Evolutionary conservation across 2,329 filamentous ascomycete genomes (phyloP), one percentile per base, ranked within the genome.

Genomic region (Pseudocercospora musae): DNA sequence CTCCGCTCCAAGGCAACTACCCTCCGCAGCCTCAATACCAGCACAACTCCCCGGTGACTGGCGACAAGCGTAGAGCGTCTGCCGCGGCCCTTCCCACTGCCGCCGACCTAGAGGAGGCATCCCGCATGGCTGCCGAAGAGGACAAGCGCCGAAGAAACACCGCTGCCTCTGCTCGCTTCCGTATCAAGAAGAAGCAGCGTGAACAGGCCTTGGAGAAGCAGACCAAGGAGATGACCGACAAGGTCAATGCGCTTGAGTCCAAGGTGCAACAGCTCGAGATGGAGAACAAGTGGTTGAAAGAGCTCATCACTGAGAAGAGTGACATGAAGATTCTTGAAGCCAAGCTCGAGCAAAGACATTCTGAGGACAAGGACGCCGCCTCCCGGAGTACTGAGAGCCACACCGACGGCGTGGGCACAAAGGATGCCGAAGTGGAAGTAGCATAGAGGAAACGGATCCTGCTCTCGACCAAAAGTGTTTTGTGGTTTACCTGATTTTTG

Each of bases 151-250:
- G 40, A 3, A 25, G 54, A 18, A 46, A 57, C 27, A 46, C 54
- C 21, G 54, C 54, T 25, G 54, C 40, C 37, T 57, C 54, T 18
- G 54, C 54, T 9, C 54, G 54, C n/a, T 57, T 50, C 78, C 79
- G 81, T 52, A 77, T 83, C 64, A 83, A 83, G 77, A 83, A 83
- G 80, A 83, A 83, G 79, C 80, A 82, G 71, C 79, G 81, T 50
- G 81, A 83, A 71, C 79, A 81, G 67, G 79, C 77, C 8, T 77
- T 83, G 48, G 81, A 83, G 76, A 80, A 81, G 75, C 77, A 77
- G 20, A 76, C 80, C 54, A 81, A 81, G 72, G 81, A 82, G 57
- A 82, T 82, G 78, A 75, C 74, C 33, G 81, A 82, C 62, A 78
- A 80, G 67, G 78, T 82, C 58, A 72, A 69, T 44, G 65, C 73